These are phyloP conservation scores for Fragilaria radians DNA, from an alignment of 108 stramenopile species.

Conservation along the genomic window DNA sequence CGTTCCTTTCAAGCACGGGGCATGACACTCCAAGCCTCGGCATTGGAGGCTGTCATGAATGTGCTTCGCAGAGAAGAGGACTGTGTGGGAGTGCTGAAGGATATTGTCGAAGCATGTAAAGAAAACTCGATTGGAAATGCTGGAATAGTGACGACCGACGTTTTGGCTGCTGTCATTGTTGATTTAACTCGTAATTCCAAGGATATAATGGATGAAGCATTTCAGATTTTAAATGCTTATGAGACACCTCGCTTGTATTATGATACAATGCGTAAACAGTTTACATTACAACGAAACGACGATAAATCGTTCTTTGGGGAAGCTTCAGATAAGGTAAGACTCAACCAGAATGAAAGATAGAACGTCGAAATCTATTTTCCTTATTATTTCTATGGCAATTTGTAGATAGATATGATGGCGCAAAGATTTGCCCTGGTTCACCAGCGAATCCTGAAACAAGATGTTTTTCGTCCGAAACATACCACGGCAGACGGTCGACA, in stretches of 20 bases:
- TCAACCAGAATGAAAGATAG: background rate
- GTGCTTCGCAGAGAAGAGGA: constrained; percentile 26
- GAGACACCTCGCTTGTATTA: constrained; percentile 33
- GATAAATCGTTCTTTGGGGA: constrained; percentile 29
- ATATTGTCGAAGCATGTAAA: constrained; percentile 4
- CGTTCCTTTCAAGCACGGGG: constrained; percentile 51
- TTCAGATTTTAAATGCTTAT: constrained; percentile 33
- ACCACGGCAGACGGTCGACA: constrained; percentile 2
- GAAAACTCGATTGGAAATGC: background rate
- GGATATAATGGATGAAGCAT: constrained; percentile 9
- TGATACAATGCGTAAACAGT: constrained; percentile 36
- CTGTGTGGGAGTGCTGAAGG: background rate
- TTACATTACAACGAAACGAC: constrained; percentile 12
- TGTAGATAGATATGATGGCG: constrained; percentile 53
- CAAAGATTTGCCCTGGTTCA: constrained; percentile 68
- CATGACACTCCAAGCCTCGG: constrained; percentile 35
- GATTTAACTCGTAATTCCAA: constrained; percentile 6
- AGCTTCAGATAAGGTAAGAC: constrained; percentile 26
- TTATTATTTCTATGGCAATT: constrained; percentile 3
- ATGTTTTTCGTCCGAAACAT: constrained; percentile 46
- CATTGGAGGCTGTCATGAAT: constrained; percentile 37
- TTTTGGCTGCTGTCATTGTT: constrained; percentile 12
- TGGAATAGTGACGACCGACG: constrained; percentile 4
- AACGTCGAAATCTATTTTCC: too few species aligned
- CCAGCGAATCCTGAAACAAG: constrained; percentile 66